phyloP scores from a whole-genome alignment of 805 yeast genomes.

The Candida xiaguanensis region DNA sequence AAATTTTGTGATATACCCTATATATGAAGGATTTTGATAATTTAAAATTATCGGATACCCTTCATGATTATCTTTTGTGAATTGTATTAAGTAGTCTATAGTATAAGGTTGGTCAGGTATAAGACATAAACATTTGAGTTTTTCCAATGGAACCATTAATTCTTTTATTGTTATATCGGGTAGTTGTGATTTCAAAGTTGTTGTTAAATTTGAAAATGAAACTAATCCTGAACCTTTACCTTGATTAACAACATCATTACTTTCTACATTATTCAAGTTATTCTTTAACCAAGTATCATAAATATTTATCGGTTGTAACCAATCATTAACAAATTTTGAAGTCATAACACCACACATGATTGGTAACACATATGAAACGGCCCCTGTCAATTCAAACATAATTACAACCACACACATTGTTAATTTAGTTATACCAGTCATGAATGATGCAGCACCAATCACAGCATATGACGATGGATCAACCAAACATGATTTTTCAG shows the following conservation, averaged over 20 bases:
- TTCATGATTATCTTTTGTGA: slow-evolving; percentile 32
- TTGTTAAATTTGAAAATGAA: slow-evolving; percentile 26
- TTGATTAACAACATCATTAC: slow-evolving; percentile 16
- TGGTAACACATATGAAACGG: slow-evolving; percentile 77
- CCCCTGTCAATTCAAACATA: slow-evolving; percentile 82
- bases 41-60: slow-evolving; percentile 37
- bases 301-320: slow-evolving; percentile 54
- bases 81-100: slow-evolving; percentile 14
- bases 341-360: slow-evolving; percentile 80
- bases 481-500: slow-evolving; percentile 51
- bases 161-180: slow-evolving; percentile 27
- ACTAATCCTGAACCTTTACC: slow-evolving; percentile 40
- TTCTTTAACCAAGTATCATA: slow-evolving; percentile 49
- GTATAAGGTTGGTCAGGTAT: slow-evolving; percentile 21
- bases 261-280: slow-evolving; percentile 24
- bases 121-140: slow-evolving; percentile 26
- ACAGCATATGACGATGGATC: slow-evolving; percentile 88
- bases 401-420: slow-evolving; percentile 79
- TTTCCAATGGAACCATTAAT: slow-evolving; percentile 28
- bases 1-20: slow-evolving; percentile 35
- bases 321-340: slow-evolving; percentile 69
- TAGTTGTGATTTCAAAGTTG: slow-evolving; percentile 23
- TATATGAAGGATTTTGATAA: slow-evolving; percentile 19
- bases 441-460: slow-evolving; percentile 81
- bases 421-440: slow-evolving; percentile 77